phyloP scores from a whole-genome alignment of 2,329 filamentous ascomycete genomes.

The Fusarium pseudoanthophilum region DNA sequence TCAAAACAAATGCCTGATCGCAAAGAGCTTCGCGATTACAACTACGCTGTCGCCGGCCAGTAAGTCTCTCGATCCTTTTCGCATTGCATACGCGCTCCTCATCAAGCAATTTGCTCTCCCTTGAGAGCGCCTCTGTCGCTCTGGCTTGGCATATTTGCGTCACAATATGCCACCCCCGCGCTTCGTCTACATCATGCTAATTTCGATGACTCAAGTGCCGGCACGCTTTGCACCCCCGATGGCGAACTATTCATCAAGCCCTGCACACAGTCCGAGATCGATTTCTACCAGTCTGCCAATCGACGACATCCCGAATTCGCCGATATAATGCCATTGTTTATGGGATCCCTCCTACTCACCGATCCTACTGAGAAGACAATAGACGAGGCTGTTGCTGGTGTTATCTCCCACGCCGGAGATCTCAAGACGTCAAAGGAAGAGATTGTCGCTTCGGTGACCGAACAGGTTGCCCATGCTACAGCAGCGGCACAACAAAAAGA shows the following conservation, averaged over 20 bases:
- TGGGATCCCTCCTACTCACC: constrained; percentile 81
- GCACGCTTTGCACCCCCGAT: constrained; percentile 84
- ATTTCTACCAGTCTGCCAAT: constrained; percentile 84
- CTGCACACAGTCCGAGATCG: constrained; percentile 84
- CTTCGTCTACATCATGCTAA: constrained; percentile 22
- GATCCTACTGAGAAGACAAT: constrained; percentile 61
- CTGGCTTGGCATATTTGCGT: constrained; percentile 23
- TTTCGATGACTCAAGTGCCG: constrained; percentile 70
- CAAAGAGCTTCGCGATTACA: constrained; percentile 74
- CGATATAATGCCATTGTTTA: constrained; percentile 83
- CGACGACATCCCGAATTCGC: constrained; percentile 77
- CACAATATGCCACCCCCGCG: constrained; percentile 21
- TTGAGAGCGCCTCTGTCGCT: constrained; percentile 1
- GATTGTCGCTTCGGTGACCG: constrained; percentile 48
- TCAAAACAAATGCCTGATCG: constrained; percentile 62
- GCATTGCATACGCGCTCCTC: constrained; percentile 17
- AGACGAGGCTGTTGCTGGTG: constrained; percentile 58
- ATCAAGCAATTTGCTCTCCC: not conserved
- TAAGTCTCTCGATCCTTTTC: constrained; percentile 59
- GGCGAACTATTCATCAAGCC: constrained; percentile 95
- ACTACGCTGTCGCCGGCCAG: constrained; percentile 86
- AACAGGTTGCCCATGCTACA: constrained; percentile 45
- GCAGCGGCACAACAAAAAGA: constrained; percentile 27
- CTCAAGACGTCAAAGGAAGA: constrained; percentile 49
- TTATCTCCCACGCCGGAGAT: constrained; percentile 53